Percentiles rank a stretch among this genome's conserved stretches.
phyloP scores from a whole-genome alignment of 2,329 filamentous ascomycete genomes.

The Pseudocercospora vitis region DNA sequence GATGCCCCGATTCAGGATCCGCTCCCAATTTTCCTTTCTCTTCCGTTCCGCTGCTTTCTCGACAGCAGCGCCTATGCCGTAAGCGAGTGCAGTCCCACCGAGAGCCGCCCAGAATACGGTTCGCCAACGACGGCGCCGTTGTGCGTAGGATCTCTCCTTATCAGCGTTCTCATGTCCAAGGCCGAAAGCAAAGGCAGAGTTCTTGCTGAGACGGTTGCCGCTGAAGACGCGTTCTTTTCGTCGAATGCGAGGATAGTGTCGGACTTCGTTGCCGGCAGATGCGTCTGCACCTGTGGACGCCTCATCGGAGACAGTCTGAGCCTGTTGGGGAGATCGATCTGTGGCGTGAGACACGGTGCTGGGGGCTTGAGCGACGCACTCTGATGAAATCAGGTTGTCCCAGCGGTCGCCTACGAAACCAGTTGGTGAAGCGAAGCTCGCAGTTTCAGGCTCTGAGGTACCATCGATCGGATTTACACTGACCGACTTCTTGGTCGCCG shows the following conservation, averaged over 20 bases:
- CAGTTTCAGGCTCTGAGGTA: slow-evolving; percentile 45
- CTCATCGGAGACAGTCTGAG: too few species aligned
- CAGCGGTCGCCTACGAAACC: slow-evolving; percentile 53
- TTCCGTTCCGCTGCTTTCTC: slow-evolving; percentile 42
- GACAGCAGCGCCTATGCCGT: slow-evolving; percentile 58
- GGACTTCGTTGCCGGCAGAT: slow-evolving; percentile 42
- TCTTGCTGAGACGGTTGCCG: slow-evolving; percentile 37
- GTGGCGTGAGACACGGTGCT: slow-evolving; percentile 16
- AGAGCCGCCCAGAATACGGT: slow-evolving; percentile 56
- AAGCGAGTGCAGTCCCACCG: slow-evolving; percentile 57
- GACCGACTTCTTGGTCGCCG: slow-evolving; percentile 14
- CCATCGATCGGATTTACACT: slow-evolving; percentile 59
- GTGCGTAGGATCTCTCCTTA: slow-evolving; percentile 32
- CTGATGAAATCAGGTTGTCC: slow-evolving; percentile 52
- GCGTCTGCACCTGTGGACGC: too few species aligned
- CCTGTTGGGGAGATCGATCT: background rate
- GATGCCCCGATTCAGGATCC: too few species aligned
- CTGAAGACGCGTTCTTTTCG: slow-evolving; percentile 52
- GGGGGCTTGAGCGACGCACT: slow-evolving; percentile 24
- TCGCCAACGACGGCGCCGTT: slow-evolving; percentile 40
- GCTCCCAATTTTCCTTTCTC: slow-evolving; percentile 28
- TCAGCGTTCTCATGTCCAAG: too few species aligned
- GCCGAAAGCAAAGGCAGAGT: slow-evolving; percentile 39
- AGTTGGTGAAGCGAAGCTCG: slow-evolving; percentile 63
- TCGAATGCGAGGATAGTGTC: slow-evolving; percentile 47